A percentile compares a stretch with the other conserved stretches of the same genome.
These are phyloP conservation scores for Candida easanensis DNA, from an alignment of 805 yeast species.

Conservation along the genomic window DNA sequence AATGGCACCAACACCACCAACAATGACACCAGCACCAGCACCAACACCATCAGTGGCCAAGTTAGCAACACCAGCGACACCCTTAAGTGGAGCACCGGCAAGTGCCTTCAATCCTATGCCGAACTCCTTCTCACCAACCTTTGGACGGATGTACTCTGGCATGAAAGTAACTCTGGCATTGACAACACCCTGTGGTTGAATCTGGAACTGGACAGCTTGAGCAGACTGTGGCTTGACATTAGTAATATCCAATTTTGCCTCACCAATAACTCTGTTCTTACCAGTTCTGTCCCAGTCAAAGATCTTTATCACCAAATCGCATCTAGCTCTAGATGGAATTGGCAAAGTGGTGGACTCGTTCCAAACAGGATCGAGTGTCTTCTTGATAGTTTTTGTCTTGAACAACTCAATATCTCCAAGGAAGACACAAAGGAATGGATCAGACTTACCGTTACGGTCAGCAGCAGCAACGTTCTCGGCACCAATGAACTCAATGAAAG, in stretches of 20 bases:
- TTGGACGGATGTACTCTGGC: conserved; percentile 70
- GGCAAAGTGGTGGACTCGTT: conserved; percentile 62
- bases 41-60: conserved; percentile 42
- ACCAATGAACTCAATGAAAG: conserved; percentile 53
- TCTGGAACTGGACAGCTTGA: conserved; percentile 44
- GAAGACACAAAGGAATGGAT: conserved; percentile 58
- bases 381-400: conserved; percentile 62
- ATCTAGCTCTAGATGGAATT: conserved; percentile 59
- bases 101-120: conserved; percentile 39
- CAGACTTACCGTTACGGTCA: conserved; percentile 75
- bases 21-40: conserved; percentile 36
- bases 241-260: conserved; percentile 46
- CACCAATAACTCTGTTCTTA: conserved; percentile 59
- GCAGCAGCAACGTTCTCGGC: conserved; percentile 55
- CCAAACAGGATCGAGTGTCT: conserved; percentile 73
- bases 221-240: conserved; percentile 43
- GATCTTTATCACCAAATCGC: conserved; percentile 45
- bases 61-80: conserved; percentile 40
- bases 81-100: conserved; percentile 46
- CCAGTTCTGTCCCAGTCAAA: conserved; percentile 83
- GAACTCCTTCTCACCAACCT: conserved; percentile 40
- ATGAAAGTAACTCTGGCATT: conserved; percentile 50
- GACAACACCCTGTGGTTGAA: conserved; percentile 67
- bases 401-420: conserved; percentile 52
- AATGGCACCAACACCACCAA: conserved; percentile 43